Base-by-base conservation (phyloP, 2,329 filamentous ascomycete species). In the Ascochyta clinopodiicola region DNA sequence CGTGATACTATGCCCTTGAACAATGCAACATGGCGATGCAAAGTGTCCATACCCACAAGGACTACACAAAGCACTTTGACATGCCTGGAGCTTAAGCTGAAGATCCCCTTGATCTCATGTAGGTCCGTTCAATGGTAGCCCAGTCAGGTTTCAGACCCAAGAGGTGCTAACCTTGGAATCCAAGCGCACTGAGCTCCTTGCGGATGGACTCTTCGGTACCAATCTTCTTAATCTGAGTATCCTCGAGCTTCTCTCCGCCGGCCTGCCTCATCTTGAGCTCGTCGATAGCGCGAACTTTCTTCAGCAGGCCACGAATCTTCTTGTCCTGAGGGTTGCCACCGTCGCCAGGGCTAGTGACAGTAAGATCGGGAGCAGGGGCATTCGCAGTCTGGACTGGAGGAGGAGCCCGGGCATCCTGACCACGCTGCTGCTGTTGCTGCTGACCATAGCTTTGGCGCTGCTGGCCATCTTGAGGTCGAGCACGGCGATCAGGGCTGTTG, bases 171-270 rank as follows among this genome's bases (percentile, higher is more conserved):
- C 65, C 67, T 24, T 50, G 62, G 53, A 72, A 75, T 6, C 83
- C 84, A 62, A 93, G 74, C 7, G 76, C 79, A 42, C 89, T 85
- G 56, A 99, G 80, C 79, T 99, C 95, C 78, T 89, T 91, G 59
- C 93, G 82, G 55, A 99, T 94, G 15, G 84, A 79, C 44, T 87
- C 81, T 80, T 98, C 96, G 21, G 92, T 98, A 51, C 86, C 85
- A 68, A 99, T 99, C 85, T 99, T 99, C 84, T 96, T 96, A 78
- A 99, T 87, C 80, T 99, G 95, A 29, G 95, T 99, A 72, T 97
- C 94, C 80, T 99, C 95, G 57, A 99, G 81, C 83, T 97, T 98
- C 83, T 99, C 95, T 5, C 94, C 94, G 31, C 89, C 88, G 2
- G 94, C 95, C 64, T 93, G 87, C 52, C 95, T 87, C 93, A 98